A percentile compares a stretch with the other conserved stretches of the same genome.
phyloP scores from a whole-genome alignment of 257 asterid genomes.

The Gentiana macrophylla region DNA sequence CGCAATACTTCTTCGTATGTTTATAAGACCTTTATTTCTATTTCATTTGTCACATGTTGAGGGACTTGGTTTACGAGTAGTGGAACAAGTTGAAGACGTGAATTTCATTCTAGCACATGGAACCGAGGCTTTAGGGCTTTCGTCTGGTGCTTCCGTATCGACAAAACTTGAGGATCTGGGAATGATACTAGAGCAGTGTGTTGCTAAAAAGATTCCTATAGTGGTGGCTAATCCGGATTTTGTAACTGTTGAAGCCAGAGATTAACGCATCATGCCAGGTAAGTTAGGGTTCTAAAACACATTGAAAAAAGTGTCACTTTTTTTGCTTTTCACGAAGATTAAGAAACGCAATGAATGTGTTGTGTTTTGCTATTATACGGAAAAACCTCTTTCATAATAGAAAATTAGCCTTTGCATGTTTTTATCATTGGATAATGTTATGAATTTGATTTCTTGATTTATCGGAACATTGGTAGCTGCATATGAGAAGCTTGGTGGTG shows the following conservation, averaged over 20 bases:
- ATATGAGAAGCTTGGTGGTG: slow-evolving; percentile 91
- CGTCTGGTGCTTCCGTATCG: slow-evolving; percentile 65
- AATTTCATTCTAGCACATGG: slow-evolving; percentile 90
- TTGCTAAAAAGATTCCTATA: slow-evolving; percentile 70
- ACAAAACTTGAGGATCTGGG: slow-evolving; percentile 65
- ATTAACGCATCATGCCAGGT: slow-evolving; percentile 89
- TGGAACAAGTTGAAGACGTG: slow-evolving; percentile 65
- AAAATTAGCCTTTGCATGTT: too few relatives aligned
- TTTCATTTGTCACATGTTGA: too few relatives aligned
- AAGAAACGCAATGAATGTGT: too few relatives aligned
- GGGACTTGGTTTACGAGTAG: slow-evolving; percentile 22
- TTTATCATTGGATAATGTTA: too few relatives aligned
- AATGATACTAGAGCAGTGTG: slow-evolving; percentile 61
- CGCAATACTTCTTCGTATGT: too few relatives aligned
- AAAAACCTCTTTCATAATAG: too few relatives aligned
- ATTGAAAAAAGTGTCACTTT: too few relatives aligned
- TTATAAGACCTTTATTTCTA: too few relatives aligned
- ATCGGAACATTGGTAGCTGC: slow-evolving; percentile 74
- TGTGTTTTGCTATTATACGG: too few relatives aligned
- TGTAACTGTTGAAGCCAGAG: slow-evolving; percentile 93
- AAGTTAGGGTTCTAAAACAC: not conserved
- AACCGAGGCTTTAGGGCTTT: slow-evolving; percentile 87
- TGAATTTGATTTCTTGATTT: slow-evolving; percentile 6
- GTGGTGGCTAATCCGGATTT: slow-evolving; percentile 98
- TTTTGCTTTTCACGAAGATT: too few relatives aligned